Evolutionary conservation across 2,329 filamentous ascomycete species (phyloP).

Genomic region (Colletotrichum paranaense): DNA sequence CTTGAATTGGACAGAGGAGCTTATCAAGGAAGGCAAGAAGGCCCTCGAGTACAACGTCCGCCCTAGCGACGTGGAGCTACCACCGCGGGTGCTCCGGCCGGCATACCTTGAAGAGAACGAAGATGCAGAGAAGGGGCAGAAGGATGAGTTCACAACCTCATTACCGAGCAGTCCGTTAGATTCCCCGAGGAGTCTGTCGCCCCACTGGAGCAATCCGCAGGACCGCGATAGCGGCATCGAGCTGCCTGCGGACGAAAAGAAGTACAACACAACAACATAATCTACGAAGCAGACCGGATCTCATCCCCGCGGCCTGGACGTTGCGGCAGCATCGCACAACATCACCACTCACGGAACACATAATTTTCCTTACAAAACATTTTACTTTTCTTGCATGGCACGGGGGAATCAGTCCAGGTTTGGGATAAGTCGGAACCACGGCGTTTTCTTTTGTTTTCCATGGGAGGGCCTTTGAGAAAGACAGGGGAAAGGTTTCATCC

Average conservation of each 20-base stretch:
- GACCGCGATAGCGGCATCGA: constrained; percentile 67
- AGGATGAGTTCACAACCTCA: constrained; percentile 36
- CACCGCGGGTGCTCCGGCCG: constrained; percentile 79
- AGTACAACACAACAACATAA: neutral
- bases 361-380: neutral
- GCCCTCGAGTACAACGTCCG: constrained; percentile 86
- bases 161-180: constrained; percentile 22
- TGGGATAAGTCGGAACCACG: constrained; percentile 31
- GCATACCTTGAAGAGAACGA: constrained; percentile 70
- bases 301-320: constrained; percentile 28
- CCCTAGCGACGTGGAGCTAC: constrained; percentile 82
- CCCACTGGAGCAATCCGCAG: constrained; percentile 34
- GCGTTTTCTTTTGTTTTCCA: constrained; percentile 29
- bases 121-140: constrained; percentile 41
- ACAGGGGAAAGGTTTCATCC: constrained; percentile 12
- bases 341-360: constrained; percentile 37
- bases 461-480: constrained; percentile 3
- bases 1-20: constrained; percentile 86
- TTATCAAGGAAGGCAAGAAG: constrained; percentile 89
- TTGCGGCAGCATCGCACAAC: constrained; percentile 34
- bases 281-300: constrained; percentile 30
- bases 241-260: constrained; percentile 51
- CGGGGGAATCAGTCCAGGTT: neutral
- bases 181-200: constrained; percentile 22
- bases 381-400: constrained; percentile 12